These are phyloP conservation scores for Chaetomium cochliodes DNA, from an alignment of 495 filamentous ascomycete species.

Conservation along the genomic window DNA sequence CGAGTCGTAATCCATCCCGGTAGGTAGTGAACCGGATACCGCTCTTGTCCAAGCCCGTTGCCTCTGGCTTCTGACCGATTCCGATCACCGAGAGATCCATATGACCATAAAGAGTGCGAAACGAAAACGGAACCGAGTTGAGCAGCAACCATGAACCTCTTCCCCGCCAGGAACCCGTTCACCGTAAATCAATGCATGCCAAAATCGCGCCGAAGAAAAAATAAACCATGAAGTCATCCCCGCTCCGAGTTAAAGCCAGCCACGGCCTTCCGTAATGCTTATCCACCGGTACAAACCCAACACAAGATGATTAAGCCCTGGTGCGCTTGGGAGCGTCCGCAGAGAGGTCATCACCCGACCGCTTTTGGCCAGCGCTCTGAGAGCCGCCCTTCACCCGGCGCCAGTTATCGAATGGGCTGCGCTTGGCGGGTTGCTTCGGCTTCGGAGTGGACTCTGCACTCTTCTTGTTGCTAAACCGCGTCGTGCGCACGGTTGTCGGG, in stretches of 20 bases:
- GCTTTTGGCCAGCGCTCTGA: constrained; percentile 42
- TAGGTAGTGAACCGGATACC: constrained; percentile 4
- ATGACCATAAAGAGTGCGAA: constrained; percentile 10
- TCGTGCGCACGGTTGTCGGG: constrained; percentile 55
- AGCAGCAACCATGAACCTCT: not conserved
- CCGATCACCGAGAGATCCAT: not conserved
- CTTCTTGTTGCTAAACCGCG: constrained; percentile 45
- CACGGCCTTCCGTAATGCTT: not conserved
- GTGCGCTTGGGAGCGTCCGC: constrained; percentile 38
- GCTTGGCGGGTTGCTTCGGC: constrained; percentile 39
- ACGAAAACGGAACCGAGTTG: constrained; percentile 7
- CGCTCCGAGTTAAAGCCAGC: constrained; percentile 6
- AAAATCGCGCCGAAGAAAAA: constrained; percentile 1
- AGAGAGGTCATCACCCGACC: constrained; percentile 43
- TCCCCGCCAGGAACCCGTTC: not conserved
- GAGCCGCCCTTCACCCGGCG: constrained; percentile 55
- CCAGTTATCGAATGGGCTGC: constrained; percentile 67
- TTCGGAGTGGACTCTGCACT: constrained; percentile 33
- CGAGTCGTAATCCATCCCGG: constrained; percentile 11
- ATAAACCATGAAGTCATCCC: constrained; percentile 13
- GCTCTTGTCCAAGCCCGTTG: constrained; percentile 15
- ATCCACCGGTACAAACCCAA: not conserved
- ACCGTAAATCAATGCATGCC: constrained; percentile 11
- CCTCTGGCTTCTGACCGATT: constrained; percentile 2
- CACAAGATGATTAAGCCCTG: constrained; percentile 34